Evolutionary conservation across 495 filamentous ascomycete genomes (phyloP), one percentile per base, ranked within the genome.

Genomic region (Hyaloscypha bicolor): DNA sequence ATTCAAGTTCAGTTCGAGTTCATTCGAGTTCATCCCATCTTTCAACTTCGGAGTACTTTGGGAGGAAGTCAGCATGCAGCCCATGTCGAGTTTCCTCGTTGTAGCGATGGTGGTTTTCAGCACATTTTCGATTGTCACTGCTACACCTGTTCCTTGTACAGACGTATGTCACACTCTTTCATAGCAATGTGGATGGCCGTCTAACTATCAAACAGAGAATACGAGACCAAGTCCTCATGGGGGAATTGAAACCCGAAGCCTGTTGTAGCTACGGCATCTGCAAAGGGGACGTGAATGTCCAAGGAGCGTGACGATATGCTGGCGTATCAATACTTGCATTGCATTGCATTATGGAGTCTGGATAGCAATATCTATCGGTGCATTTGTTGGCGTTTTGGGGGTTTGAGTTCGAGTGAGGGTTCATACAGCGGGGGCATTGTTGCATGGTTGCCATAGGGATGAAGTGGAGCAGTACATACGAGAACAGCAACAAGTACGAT

Each of bases 211-310:
- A 61, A 58, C 37, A 83, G 82, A 69, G 68, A 33, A 79, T 76
- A 68, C 76, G 81, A 72, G 82, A 85, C 72, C 73, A 73, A 12
- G 82, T 83, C 56, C 74, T 83, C 35, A 76, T 65, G 30, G 81
- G 81, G 30, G 73, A 78, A 22, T 71, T 82, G 45, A 74, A 77
- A 9, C 78, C 80, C 35, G 79, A 80, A 33, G 79, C 76, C 9
- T 83, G 82, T 69, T 85, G 82, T 69, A 79, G 75, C 60, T 85
- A 85, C 62, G 81, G 82, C 12, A 69, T 77, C 3, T 83, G 81
- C 64, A 76, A 77, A 60, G 76, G 78, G 21, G 77, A 80, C 55
- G 81, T 84, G 22, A 81, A 83, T 25, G 66, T 84, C 12, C 69
- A 67, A 51, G 60, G 64, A 6, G 69, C 63, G 35, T 71, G 42